Evolutionary conservation across 371 early-diverging fungal species (phyloP).

Genomic region (Lichtheimia ramosa): DNA sequence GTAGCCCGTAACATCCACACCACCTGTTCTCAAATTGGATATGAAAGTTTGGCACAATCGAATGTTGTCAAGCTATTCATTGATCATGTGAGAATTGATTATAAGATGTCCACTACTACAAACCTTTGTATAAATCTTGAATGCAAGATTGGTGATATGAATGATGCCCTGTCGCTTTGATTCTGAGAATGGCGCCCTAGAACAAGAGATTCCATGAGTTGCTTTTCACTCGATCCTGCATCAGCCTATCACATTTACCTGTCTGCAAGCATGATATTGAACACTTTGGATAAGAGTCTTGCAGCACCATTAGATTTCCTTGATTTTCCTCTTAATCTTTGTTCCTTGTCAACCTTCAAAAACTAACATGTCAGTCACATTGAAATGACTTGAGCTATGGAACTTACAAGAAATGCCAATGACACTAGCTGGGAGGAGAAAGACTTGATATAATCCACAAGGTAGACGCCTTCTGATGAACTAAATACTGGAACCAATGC

Average conservation of each 20-base stretch:
- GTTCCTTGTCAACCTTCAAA: slow-evolving; percentile 11
- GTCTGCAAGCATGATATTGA: slow-evolving; percentile 27
- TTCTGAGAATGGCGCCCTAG: slow-evolving; percentile 9
- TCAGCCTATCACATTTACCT: slow-evolving; percentile 6
- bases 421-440: slow-evolving; percentile 14
- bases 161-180: slow-evolving; percentile 55
- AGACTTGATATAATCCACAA: slow-evolving; percentile 15
- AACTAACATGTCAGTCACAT: neutral
- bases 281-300: slow-evolving; percentile 19
- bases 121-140: slow-evolving; percentile 57
- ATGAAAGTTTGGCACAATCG: slow-evolving; percentile 56
- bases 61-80: slow-evolving; percentile 22
- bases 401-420: slow-evolving; percentile 17
- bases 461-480: slow-evolving; percentile 10
- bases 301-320: slow-evolving; percentile 19
- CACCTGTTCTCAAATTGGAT: slow-evolving; percentile 47
- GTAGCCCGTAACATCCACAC: slow-evolving; percentile 34
- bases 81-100: neutral
- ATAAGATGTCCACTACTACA: neutral
- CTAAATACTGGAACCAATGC: slow-evolving; percentile 20
- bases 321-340: slow-evolving; percentile 9
- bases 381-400: neutral
- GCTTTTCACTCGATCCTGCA: neutral
- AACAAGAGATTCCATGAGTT: neutral
- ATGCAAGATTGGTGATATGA: slow-evolving; percentile 54